These are phyloP conservation scores for Eucalyptus camaldulensis DNA, from an alignment of 345 rosid species.

Conservation along the genomic window DNA sequence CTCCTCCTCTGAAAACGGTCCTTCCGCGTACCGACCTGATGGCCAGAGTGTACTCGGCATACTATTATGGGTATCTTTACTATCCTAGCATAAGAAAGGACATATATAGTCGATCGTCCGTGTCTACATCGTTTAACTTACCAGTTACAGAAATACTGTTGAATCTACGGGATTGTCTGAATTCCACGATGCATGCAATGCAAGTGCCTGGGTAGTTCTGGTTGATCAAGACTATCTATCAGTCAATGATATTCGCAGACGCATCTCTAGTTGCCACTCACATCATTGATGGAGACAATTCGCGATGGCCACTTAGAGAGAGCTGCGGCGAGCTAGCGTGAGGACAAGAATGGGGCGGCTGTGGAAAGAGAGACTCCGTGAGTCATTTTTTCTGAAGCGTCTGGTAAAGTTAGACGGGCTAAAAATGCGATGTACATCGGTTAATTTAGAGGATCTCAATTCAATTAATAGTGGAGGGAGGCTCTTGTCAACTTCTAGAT, in stretches of 20 bases:
- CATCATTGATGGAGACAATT: background rate
- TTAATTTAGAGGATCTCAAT: background rate
- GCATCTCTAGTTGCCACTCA: background rate
- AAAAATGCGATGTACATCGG: background rate
- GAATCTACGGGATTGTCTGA: background rate
- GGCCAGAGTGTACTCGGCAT: background rate
- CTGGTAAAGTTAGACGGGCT: background rate
- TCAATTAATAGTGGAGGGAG: background rate
- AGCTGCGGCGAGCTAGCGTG: background rate
- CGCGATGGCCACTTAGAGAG: background rate
- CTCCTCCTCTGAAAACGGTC: background rate
- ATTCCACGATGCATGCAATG: background rate
- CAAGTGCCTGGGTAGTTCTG: background rate
- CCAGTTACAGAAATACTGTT: background rate
- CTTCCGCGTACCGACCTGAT: background rate
- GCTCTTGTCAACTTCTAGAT: background rate
- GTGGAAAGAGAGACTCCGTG: background rate
- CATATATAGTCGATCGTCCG: background rate
- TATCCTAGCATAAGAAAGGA: background rate
- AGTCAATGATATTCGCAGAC: background rate
- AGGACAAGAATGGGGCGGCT: background rate
- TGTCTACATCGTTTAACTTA: background rate
- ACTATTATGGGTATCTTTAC: background rate
- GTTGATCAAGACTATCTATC: background rate
- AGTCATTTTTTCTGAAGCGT: background rate